These are phyloP conservation scores for Eucommia ulmoides DNA, from an alignment of 257 asterid genomes.

Conservation along the genomic window DNA sequence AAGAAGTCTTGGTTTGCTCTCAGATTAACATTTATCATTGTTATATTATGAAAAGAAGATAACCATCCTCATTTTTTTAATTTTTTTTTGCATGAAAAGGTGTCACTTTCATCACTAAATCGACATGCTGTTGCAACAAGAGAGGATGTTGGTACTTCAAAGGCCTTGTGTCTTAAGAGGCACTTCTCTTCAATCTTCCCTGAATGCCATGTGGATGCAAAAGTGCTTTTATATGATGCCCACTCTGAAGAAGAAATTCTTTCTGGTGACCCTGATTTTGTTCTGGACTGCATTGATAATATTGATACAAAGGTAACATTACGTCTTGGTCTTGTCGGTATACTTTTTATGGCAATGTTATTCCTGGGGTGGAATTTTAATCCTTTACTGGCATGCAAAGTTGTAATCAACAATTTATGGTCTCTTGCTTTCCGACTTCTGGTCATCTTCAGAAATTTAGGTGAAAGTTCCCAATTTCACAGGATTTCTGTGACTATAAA, in stretches of 20 bases:
- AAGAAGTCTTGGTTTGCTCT: background rate
- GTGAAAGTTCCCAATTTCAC: background rate
- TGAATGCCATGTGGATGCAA: conserved; percentile 80
- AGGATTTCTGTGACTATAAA: too few species aligned
- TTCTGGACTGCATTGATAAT: conserved; percentile 92
- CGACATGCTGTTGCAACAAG: conserved; percentile 97
- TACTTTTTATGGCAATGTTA: background rate
- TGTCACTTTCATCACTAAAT: conserved; percentile 89
- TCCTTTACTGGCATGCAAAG: conserved; percentile 1
- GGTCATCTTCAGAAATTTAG: background rate
- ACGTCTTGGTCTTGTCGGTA: background rate
- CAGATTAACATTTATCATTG: background rate
- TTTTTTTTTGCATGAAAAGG: conserved; percentile 46
- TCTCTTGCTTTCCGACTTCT: background rate
- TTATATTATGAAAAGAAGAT: background rate
- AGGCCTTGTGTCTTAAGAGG: conserved; percentile 80
- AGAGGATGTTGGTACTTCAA: conserved; percentile 88
- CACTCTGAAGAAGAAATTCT: conserved; percentile 88
- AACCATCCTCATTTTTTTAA: background rate
- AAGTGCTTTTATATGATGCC: conserved; percentile 70
- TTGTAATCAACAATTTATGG: background rate
- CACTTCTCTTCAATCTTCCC: conserved; percentile 79
- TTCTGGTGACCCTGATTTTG: conserved; percentile 77
- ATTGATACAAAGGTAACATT: conserved; percentile 81
- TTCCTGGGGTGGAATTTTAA: background rate